Percentiles rank a stretch among this genome's conserved stretches.
These are phyloP conservation scores for Aspergillus hortae DNA, from an alignment of 2,329 filamentous ascomycete species.

Conservation along the genomic window DNA sequence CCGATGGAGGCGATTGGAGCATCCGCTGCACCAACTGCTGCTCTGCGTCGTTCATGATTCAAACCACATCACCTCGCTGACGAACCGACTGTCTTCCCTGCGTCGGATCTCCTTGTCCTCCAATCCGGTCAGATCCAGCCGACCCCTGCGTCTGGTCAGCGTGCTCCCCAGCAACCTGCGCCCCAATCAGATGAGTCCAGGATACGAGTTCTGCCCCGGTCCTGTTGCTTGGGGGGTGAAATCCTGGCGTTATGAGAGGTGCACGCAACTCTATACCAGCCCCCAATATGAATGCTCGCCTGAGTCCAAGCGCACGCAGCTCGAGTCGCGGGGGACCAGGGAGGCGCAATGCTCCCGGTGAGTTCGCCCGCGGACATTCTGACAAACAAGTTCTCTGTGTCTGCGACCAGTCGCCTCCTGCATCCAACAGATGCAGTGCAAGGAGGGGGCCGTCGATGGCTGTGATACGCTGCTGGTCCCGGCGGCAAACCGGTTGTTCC, in stretches of 20 bases:
- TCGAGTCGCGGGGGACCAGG: not conserved
- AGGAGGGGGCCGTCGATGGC: not conserved
- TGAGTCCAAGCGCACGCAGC: not conserved
- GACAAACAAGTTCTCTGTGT: not conserved
- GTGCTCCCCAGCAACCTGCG: not conserved
- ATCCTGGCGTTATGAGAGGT: slow-evolving; percentile 2
- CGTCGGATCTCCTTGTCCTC: not conserved
- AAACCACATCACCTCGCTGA: no score
- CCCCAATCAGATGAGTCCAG: slow-evolving; percentile 1
- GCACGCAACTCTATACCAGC: slow-evolving; percentile 2
- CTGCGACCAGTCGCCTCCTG: not conserved
- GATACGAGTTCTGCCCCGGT: slow-evolving; percentile 8
- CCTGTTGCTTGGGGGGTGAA: not conserved
- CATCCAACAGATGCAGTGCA: not conserved
- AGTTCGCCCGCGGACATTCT: not conserved
- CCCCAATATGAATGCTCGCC: not conserved
- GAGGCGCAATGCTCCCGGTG: not conserved
- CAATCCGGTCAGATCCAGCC: not conserved
- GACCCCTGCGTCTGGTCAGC: slow-evolving; percentile 7
- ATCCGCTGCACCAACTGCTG: no score
- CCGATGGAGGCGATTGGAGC: no score
- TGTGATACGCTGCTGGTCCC: not conserved
- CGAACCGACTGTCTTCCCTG: no score
- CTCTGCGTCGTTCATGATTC: no score
- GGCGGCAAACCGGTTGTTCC: slow-evolving; percentile 2